Base-by-base conservation (phyloP, 441 rosid species). In the Populus trichocarpa region DNA sequence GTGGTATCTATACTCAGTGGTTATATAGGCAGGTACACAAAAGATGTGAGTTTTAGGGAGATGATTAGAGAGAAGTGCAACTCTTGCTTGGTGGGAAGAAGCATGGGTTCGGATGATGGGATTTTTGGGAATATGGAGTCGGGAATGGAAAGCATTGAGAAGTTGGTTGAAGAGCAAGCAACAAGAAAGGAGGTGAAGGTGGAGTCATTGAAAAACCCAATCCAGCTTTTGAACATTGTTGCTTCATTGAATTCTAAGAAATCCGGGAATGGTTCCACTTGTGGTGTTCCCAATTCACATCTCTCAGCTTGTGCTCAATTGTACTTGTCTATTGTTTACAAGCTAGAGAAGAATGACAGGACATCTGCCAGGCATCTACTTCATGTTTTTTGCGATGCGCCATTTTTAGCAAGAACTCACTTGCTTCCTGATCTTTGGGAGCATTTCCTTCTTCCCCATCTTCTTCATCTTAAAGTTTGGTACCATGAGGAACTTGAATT, bases 381-480 rank as follows among this genome's bases (percentile, higher is more conserved):
- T 38, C 93, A 87, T 78, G 88, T 88, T 2, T 91, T 91, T 50
- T 79, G 79, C 20, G 90, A 89, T 65, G 81, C 92, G 0, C 93
- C 92, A 2, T 86, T 85, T 73, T 75, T 89, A n/a, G 90, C 90
- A 0, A 82, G 95, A 66, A 85, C 90, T 11, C 90, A 86, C 69
- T 78, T 91, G 87, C 87, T 91, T 83, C 87, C 90, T 35, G 90
- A 91, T 84, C 83, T 91, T 6, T 89, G 95, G 95, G 90, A 88
- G 61, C 90, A 89, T 83, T 81, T 89, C 66, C 87, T 89, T 61
- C 90, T 89, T 67, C 95, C 95, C 5, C 95, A 89, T 75, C 90
- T 91, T 69, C 93, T 88, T 66, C 95, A 91, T 70, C 84, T 91
- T 7, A 87, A 86, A 83, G 84, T 91, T 69, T 91, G 95, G 95